phyloP scores from a whole-genome alignment of 495 filamentous ascomycete species.

The Penicillium ochrochloron region DNA sequence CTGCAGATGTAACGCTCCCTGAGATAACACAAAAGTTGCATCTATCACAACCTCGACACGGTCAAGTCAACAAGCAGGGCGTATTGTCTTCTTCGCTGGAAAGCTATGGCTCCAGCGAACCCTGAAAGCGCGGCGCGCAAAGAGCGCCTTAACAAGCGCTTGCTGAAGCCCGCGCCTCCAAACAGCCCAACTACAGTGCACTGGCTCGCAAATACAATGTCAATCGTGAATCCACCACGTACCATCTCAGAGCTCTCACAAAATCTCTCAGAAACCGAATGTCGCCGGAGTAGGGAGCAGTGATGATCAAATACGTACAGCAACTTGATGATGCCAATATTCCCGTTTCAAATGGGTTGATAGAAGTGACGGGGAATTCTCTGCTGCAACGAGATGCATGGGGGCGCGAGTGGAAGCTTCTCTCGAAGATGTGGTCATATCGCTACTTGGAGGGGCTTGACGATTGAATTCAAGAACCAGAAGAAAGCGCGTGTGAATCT shows the following conservation, averaged over 20 bases:
- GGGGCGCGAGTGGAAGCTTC: not conserved
- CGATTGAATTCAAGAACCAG: not conserved
- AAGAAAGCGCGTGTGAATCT: not conserved
- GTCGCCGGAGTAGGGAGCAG: not conserved
- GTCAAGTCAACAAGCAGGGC: not conserved
- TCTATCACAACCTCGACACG: not conserved
- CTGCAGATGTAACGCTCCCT: too few relatives aligned
- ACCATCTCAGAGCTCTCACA: too few relatives aligned
- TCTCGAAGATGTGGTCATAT: not conserved
- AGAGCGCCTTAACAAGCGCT: not conserved
- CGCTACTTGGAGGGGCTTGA: not conserved
- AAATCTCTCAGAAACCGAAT: too few relatives aligned
- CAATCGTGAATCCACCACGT: too few relatives aligned
- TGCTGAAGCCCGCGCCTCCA: not conserved
- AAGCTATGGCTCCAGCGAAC: not conserved
- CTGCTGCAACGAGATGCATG: not conserved
- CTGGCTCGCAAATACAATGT: too few relatives aligned
- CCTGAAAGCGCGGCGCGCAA: not conserved
- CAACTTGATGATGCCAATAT: not conserved
- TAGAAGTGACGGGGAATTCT: not conserved
- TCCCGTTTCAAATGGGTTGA: not conserved
- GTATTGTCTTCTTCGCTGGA: not conserved
- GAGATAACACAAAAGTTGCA: not conserved
- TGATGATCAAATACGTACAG: not conserved
- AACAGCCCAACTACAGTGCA: too few relatives aligned